Base-by-base conservation (phyloP, 306 rosid species). In the Cucurbita argyrosperma region DNA sequence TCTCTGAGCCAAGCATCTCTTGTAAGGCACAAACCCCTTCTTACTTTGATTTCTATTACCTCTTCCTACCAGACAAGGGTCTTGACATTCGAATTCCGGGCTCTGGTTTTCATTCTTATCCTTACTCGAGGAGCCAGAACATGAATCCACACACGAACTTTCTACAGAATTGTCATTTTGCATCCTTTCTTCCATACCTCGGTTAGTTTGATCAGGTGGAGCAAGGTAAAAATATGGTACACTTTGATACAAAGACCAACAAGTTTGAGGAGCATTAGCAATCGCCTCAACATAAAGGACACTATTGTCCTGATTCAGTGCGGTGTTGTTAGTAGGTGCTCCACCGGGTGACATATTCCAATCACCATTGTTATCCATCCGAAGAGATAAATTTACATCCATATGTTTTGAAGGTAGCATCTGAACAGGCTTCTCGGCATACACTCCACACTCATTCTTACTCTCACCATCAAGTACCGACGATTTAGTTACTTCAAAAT, bases 1-100 rank as follows among this genome's bases (percentile, higher is more conserved):
- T 81, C 88, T 85, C 77, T 90, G 89, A 70, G 94, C 77, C 64
- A 90, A 71, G 80, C 96, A 90, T 78, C 94, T 84, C 82, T 93
- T 93, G 79, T 90, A 93, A 37, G 96, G 94, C 57, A 84, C 88
- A 77, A 93, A 90, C 35, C 98, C 98, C 79, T 76, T 85, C 56
- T 80, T 70, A 50, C 86, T 76, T 52, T 83, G 84, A 79, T 77
- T 67, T 76, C 81, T 73, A 10, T 67, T 77, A 10, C 73, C 74
- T 53, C 75, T 83, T 61, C 70, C 81, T 45, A 76, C 70, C 4
- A 30, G 47, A 19, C 1, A 53, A 37, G 74, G 76, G 21, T 62
- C 77, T 76, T 73, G 75, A 52, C 65, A 19, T 54, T 54, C 77
- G 8, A 76, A 76, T 46, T 89, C 84, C 14, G 75, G 55, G 71